Conservation (phyloP, 495 filamentous ascomycete genomes). For the Daldinia grandis region DNA sequence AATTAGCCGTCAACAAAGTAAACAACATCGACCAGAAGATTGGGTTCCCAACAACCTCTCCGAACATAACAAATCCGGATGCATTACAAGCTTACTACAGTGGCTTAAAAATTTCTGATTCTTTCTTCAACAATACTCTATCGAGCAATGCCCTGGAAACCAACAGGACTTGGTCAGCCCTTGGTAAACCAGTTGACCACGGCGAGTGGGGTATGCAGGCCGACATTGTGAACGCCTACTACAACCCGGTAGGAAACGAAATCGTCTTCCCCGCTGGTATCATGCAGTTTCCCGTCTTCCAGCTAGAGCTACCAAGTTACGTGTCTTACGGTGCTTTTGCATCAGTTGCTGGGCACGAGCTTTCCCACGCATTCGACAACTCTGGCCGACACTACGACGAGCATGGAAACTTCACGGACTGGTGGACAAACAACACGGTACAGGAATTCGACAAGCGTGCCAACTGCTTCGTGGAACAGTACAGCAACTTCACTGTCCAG, state of each 20-base stretch:
- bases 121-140: constrained; percentile 69
- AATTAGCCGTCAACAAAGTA: constrained; percentile 71
- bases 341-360: constrained; percentile 75
- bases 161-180: constrained; percentile 61
- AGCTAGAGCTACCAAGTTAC: constrained; percentile 68
- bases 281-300: constrained; percentile 75
- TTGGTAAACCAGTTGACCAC: constrained; percentile 69
- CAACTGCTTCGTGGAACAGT: constrained; percentile 77
- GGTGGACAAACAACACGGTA: constrained; percentile 75
- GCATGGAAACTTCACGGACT: constrained; percentile 71
- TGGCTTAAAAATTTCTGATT: constrained; percentile 59
- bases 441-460: constrained; percentile 68
- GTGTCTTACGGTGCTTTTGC: constrained; percentile 76
- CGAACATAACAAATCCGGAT: constrained; percentile 67
- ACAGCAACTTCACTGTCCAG: constrained; percentile 67
- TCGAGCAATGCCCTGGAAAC: constrained; percentile 59
- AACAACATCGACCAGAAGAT: constrained; percentile 78
- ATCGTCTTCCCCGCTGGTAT: constrained; percentile 74
- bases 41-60: constrained; percentile 73
- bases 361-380: constrained; percentile 78
- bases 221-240: constrained; percentile 53
- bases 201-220: constrained; percentile 71
- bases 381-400: constrained; percentile 73
- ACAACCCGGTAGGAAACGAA: constrained; percentile 38
- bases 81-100: constrained; percentile 68